phyloP scores from a whole-genome alignment of 2,329 filamentous ascomycete genomes.

The Apiospora marii region DNA sequence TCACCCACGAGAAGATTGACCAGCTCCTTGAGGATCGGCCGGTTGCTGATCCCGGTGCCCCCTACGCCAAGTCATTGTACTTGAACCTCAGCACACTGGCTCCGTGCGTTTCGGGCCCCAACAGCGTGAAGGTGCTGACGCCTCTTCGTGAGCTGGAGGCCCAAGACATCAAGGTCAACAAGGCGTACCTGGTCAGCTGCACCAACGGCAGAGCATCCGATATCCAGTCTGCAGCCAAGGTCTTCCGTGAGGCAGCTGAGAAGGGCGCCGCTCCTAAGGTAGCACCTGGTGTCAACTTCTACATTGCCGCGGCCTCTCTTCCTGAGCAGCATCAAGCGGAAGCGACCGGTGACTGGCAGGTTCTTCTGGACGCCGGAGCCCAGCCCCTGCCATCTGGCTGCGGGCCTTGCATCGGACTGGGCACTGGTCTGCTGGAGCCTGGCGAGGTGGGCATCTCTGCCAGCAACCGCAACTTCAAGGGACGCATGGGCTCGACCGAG shows the following conservation, averaged over 20 bases:
- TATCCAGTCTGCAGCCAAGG: constrained; percentile 79
- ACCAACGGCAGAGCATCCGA: constrained; percentile 88
- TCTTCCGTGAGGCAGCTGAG: constrained; percentile 81
- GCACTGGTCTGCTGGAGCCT: constrained; percentile 76
- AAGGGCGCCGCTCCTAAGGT: constrained; percentile 73
- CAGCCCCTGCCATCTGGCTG: constrained; percentile 75
- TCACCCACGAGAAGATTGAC: constrained; percentile 78
- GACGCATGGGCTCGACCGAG: constrained; percentile 82
- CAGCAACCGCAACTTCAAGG: constrained; percentile 90
- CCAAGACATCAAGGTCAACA: constrained; percentile 79
- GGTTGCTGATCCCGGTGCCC: constrained; percentile 76
- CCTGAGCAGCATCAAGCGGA: constrained; percentile 81
- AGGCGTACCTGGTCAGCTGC: constrained; percentile 88
- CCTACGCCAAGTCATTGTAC: constrained; percentile 84
- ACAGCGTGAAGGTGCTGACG: constrained; percentile 87
- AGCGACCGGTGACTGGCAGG: constrained; percentile 85
- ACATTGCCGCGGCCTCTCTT: constrained; percentile 86
- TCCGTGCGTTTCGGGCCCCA: constrained; percentile 86
- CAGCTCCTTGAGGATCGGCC: constrained; percentile 73
- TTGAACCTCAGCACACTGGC: constrained; percentile 84
- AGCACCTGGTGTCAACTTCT: constrained; percentile 80
- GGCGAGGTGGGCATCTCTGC: constrained; percentile 89
- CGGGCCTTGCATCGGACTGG: constrained; percentile 86
- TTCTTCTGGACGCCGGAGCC: constrained; percentile 81
- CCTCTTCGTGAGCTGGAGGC: constrained; percentile 77